phyloP scores from a whole-genome alignment of 805 yeast species.

The Zygotorulaspora danielsina region DNA sequence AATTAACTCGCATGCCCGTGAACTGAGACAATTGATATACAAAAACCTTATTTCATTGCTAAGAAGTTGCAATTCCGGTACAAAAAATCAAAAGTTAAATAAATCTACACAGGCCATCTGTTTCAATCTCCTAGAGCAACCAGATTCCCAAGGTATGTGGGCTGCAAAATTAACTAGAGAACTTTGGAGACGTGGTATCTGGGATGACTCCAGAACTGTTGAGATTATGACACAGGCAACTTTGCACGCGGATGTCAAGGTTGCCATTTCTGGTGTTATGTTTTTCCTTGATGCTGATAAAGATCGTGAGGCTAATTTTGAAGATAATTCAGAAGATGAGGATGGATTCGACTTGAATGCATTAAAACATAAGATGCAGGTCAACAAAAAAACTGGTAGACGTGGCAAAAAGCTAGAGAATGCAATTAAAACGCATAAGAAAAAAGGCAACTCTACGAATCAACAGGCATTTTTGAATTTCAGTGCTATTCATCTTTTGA shows the following conservation, averaged over 20 bases:
- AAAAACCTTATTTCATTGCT: conserved; percentile 70
- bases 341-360: conserved; percentile 72
- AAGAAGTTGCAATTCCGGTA: conserved; percentile 80
- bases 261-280: conserved; percentile 81
- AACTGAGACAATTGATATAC: conserved; percentile 77
- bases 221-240: conserved; percentile 97
- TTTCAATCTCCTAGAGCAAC: conserved; percentile 76
- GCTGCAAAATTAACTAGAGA: conserved; percentile 93
- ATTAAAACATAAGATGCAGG: conserved; percentile 72
- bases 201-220: conserved; percentile 98
- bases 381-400: conserved; percentile 77
- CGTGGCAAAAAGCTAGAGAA: conserved; percentile 74
- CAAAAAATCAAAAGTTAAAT: conserved; percentile 85
- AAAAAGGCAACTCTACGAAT: conserved; percentile 55
- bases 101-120: conserved; percentile 87
- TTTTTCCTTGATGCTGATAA: conserved; percentile 95
- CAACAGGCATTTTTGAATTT: conserved; percentile 62
- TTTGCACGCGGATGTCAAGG: conserved; percentile 77
- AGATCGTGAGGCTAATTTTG: conserved; percentile 65
- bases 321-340: conserved; percentile 60
- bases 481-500: conserved; percentile 86
- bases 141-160: conserved; percentile 86
- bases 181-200: conserved; percentile 94
- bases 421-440: conserved; percentile 66
- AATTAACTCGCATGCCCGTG: conserved; percentile 65